Conservation (phyloP, 192 early-diverging fungal species). For the Irineochytrium annulatum region DNA sequence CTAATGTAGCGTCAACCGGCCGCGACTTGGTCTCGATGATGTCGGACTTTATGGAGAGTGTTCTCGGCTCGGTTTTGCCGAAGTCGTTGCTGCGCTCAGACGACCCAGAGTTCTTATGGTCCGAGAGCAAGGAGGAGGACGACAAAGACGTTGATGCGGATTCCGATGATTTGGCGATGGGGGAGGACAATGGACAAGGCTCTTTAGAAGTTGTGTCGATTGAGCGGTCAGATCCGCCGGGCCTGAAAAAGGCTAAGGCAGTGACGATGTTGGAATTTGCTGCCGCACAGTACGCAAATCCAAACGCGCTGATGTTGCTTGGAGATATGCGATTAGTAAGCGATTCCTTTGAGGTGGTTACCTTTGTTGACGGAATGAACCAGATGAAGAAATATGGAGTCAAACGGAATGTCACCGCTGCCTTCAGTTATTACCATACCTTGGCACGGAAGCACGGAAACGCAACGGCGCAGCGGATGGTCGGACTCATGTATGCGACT, state of each 20-base stretch:
- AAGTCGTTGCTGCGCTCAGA: not conserved
- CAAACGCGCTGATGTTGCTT: conserved; percentile 58
- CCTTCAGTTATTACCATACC: conserved; percentile 60
- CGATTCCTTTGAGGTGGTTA: not conserved
- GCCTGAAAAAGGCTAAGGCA: conserved; percentile 31
- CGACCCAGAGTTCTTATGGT: not conserved
- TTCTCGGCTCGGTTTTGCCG: not conserved
- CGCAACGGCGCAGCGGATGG: conserved; percentile 79
- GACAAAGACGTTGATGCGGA: not conserved
- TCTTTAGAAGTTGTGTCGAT: conserved; percentile 5
- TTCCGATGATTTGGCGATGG: not conserved
- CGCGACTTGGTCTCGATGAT: not conserved
- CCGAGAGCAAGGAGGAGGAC: not conserved
- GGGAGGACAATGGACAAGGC: not conserved
- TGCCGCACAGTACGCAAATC: conserved; percentile 39
- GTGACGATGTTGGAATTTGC: conserved; percentile 42
- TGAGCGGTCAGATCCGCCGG: conserved; percentile 5
- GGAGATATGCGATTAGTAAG: conserved; percentile 75
- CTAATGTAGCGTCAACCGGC: not conserved
- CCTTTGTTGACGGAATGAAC: not conserved
- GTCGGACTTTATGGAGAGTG: not conserved
- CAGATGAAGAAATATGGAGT: conserved; percentile 47
- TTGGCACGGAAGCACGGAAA: conserved; percentile 65
- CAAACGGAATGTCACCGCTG: conserved; percentile 50
- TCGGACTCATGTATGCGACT: conserved; percentile 89